Base-by-base conservation (phyloP, 306 rosid genomes). In the Lathyrus sativus region DNA sequence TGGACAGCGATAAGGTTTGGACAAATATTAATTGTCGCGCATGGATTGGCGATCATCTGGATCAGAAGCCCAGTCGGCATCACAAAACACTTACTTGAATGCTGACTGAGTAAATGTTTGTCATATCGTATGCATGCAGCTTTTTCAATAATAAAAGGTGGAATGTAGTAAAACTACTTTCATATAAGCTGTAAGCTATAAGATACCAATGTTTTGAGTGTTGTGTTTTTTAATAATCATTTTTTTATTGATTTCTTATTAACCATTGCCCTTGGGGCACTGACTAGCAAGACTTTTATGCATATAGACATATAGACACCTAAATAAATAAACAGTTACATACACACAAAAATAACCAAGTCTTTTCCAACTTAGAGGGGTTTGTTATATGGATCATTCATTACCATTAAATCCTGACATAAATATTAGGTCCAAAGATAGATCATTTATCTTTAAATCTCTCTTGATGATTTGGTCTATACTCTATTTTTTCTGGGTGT, bases 171-270 rank as follows among this genome's bases (percentile, higher is more conserved):
- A 3, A 50, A 50, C 56, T 50, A 8, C 55, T 15, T 8, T 49
- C 5, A 24, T 49, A 8, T 49, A 17, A 49, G 26, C 9, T 3
- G 11, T 49, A 50, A 50, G 56, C 12, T 14, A 18, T 9, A 12
- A 29, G 62, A 15, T 57, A 29, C 62, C 41, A 57, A 57, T 6
- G 39, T 57, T 56, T 56, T 29, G 38, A 53, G 26, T 53, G 59
- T 53, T 22, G 11, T 22, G 3, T 10, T 12, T 29, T 28, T 57
- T 3, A 28, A 6, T 11, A 29, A 57, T 12, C 6, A 26, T 6
- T 13, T 56, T 12, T 29, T 31, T 29, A 41, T 57, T 6, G 6
- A 12, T 29, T 12, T 31, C 11, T 13, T 57, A 57, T 13, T 57
- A 57, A 29, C 57, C 29, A 50, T 18, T 50, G 29, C 29, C 57